These are phyloP conservation scores for Diplotaxis tenuifolia DNA, from an alignment of 345 rosid species.

Conservation along the genomic window DNA sequence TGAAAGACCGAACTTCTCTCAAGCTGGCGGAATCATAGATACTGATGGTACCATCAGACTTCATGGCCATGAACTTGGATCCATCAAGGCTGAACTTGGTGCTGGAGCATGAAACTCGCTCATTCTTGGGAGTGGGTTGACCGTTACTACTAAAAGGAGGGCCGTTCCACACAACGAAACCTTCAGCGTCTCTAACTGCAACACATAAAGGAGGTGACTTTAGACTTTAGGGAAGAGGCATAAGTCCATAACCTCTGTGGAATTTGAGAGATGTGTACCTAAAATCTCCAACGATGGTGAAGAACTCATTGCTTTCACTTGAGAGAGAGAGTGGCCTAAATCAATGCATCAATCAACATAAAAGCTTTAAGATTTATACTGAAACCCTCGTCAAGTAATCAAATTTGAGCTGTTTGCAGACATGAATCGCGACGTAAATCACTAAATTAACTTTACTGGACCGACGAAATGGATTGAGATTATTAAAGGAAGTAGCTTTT, in stretches of 20 bases:
- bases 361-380: constrained; percentile 3
- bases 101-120: constrained; percentile 56
- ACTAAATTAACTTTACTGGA: constrained; percentile 5
- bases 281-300: constrained; percentile 66
- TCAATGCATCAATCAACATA: not conserved
- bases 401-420: not conserved
- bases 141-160: constrained; percentile 65
- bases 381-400: not conserved
- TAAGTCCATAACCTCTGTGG: too few species aligned
- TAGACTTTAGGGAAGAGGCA: constrained; percentile 4
- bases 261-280: constrained; percentile 44
- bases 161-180: constrained; percentile 76
- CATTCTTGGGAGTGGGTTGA: constrained; percentile 62
- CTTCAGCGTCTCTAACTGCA: constrained; percentile 77
- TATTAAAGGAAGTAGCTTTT: constrained; percentile 3
- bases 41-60: constrained; percentile 48
- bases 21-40: constrained; percentile 61
- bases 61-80: constrained; percentile 64
- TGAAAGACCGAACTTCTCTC: constrained; percentile 59
- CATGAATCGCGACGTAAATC: not conserved
- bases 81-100: constrained; percentile 75
- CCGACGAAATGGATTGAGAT: not conserved
- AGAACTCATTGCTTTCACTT: constrained; percentile 38
- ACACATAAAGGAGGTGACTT: not conserved
- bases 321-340: constrained; percentile 28